Evolutionary conservation across 805 yeast species (phyloP).

Genomic region (Yamadazyma scolyti): DNA sequence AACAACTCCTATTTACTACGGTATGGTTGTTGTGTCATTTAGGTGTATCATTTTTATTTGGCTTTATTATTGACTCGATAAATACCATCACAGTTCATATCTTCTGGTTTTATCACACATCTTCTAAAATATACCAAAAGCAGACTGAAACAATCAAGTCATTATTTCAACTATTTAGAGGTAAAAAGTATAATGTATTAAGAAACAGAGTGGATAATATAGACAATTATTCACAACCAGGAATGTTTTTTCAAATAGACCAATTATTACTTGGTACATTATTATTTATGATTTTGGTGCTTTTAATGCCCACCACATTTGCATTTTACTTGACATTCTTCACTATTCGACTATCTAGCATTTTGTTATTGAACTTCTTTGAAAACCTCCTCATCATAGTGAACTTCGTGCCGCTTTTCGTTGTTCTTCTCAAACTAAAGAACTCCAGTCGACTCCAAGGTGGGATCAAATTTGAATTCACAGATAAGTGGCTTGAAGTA

Average conservation of each 20-base stretch:
- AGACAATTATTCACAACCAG: slow-evolving; percentile 33
- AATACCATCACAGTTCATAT: slow-evolving; percentile 67
- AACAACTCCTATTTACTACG: background rate
- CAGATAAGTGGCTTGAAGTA: slow-evolving; percentile 22
- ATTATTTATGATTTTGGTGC: slow-evolving; percentile 72
- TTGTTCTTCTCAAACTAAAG: slow-evolving; percentile 71
- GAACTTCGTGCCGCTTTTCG: slow-evolving; percentile 87
- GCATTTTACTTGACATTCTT: slow-evolving; percentile 82
- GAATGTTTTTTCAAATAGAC: slow-evolving; percentile 63
- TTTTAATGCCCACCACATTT: slow-evolving; percentile 80
- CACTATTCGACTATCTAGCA: slow-evolving; percentile 47
- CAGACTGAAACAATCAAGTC: slow-evolving; percentile 68
- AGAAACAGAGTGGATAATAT: slow-evolving; percentile 84
- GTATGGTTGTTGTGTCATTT: slow-evolving; percentile 23
- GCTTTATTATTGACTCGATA: slow-evolving; percentile 61
- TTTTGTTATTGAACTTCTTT: slow-evolving; percentile 46
- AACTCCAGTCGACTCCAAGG: slow-evolving; percentile 66
- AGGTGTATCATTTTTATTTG: slow-evolving; percentile 70
- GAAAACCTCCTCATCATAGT: slow-evolving; percentile 61
- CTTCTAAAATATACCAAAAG: slow-evolving; percentile 75
- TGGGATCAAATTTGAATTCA: slow-evolving; percentile 38
- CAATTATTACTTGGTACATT: slow-evolving; percentile 87
- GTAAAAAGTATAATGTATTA: slow-evolving; percentile 80
- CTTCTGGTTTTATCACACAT: slow-evolving; percentile 70
- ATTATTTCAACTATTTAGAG: slow-evolving; percentile 79